A percentile compares a stretch with the other conserved stretches of the same genome.
These are phyloP conservation scores for Starmera dryadoides DNA, from an alignment of 805 yeast species.

Conservation along the genomic window DNA sequence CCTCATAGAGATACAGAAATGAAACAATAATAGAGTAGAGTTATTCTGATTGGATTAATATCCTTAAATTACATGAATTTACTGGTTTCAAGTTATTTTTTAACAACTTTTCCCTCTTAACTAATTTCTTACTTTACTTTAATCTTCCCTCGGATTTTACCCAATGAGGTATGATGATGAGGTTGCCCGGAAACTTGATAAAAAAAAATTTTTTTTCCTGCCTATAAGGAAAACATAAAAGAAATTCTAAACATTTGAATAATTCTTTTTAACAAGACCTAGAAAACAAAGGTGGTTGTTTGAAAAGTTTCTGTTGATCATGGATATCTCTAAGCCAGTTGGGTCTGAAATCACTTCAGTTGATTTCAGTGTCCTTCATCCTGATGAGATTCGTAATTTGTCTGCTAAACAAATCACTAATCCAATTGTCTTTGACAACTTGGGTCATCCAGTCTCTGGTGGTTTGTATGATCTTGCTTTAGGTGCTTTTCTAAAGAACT, in stretches of 20 bases:
- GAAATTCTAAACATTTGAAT: background rate
- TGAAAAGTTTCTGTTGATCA: slow-evolving; percentile 27
- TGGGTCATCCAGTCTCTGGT: slow-evolving; percentile 92
- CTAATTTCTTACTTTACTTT: no score
- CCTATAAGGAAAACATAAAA: background rate
- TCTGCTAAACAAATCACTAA: slow-evolving; percentile 95
- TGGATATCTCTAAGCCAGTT: slow-evolving; percentile 96
- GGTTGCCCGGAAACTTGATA: background rate
- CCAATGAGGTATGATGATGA: background rate
- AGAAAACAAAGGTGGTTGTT: no score
- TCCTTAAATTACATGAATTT: no score
- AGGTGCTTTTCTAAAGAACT: slow-evolving; percentile 86
- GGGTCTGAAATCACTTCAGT: slow-evolving; percentile 92
- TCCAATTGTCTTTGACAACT: slow-evolving; percentile 90
- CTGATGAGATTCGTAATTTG: slow-evolving; percentile 75
- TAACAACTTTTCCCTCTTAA: no score
- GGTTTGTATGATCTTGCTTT: slow-evolving; percentile 93
- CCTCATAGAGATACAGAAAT: no score
- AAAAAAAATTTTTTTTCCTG: no score
- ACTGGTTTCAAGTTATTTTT: no score
- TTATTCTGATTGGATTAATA: no score
- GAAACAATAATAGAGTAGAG: no score
- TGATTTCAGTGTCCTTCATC: slow-evolving; percentile 79
- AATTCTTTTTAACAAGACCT: no score
- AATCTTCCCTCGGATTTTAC: background rate